Conservation (phyloP, 495 filamentous ascomycete genomes). For the Penicillium dipodomyicola region DNA sequence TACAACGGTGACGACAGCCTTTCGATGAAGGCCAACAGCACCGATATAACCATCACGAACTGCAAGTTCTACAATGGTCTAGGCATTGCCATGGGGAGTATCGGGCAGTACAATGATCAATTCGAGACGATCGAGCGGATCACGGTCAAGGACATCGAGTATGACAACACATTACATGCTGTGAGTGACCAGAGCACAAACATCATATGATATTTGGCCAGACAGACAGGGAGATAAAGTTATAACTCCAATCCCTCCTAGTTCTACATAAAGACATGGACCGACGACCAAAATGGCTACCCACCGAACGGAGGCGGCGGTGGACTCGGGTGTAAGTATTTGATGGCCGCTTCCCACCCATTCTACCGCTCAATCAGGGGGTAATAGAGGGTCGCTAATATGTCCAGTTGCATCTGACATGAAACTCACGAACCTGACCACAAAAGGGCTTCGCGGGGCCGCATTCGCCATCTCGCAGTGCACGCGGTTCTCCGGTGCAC, state of each 20-base stretch:
- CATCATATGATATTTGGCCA: not conserved
- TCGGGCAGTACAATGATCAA: constrained; percentile 41
- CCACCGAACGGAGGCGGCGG: constrained; percentile 50
- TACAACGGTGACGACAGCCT: constrained; percentile 42
- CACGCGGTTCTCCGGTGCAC: constrained; percentile 35
- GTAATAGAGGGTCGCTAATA: not conserved
- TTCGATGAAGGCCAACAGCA: constrained; percentile 39
- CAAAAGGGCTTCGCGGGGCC: constrained; percentile 26
- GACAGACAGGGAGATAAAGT: not conserved
- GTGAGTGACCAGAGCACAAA: constrained; percentile 5
- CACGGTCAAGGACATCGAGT: constrained; percentile 30
- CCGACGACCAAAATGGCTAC: constrained; percentile 42
- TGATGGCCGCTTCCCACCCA: not conserved
- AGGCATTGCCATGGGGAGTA: constrained; percentile 44
- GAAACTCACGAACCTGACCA: constrained; percentile 24
- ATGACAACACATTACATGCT: constrained; percentile 39
- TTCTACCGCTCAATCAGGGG: not conserved
- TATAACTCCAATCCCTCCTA: not conserved
- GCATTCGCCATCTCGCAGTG: constrained; percentile 41
- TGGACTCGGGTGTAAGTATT: constrained; percentile 41
- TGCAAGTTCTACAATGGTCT: constrained; percentile 30
- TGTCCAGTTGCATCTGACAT: constrained; percentile 24
- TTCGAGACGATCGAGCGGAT: constrained; percentile 44
- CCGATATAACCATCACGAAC: constrained; percentile 38
- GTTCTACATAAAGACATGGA: constrained; percentile 47